These are phyloP conservation scores for Phytophthora constricta DNA, from an alignment of 352 stramenopile species.

Conservation along the genomic window DNA sequence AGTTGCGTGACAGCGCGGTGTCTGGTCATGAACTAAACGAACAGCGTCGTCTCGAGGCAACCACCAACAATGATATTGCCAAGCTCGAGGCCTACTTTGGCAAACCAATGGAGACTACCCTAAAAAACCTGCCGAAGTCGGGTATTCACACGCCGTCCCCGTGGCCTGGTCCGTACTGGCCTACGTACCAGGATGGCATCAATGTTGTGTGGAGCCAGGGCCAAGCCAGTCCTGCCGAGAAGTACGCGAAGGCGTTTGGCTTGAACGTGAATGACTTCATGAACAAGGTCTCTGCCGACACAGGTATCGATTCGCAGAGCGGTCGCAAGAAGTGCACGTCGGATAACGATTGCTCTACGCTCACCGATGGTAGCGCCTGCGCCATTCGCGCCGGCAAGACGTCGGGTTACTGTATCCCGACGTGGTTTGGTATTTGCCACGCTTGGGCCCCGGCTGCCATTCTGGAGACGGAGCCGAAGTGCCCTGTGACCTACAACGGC, in stretches of 20 bases:
- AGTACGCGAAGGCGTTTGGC: conserved; percentile 40
- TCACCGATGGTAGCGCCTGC: conserved; percentile 21
- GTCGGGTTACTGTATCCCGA: conserved; percentile 29
- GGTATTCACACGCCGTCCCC: background rate
- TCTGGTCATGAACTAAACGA: background rate
- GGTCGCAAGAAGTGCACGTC: conserved; percentile 12
- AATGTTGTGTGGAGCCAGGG: conserved; percentile 36
- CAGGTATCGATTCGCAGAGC: conserved; percentile 24
- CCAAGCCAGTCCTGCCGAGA: conserved; percentile 29
- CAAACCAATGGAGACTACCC: background rate
- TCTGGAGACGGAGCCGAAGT: conserved; percentile 27
- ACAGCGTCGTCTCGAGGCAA: background rate
- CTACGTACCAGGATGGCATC: conserved; percentile 55
- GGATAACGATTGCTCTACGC: conserved; percentile 15
- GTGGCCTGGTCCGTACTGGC: conserved; percentile 38
- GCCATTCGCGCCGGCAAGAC: conserved; percentile 18
- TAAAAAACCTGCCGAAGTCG: conserved; percentile 8
- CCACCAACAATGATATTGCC: background rate
- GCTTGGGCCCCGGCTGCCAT: conserved; percentile 32
- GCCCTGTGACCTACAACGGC: conserved; percentile 29
- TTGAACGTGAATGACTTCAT: conserved; percentile 36
- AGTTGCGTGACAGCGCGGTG: background rate
- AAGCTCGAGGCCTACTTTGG: background rate
- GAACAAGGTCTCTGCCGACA: conserved; percentile 25
- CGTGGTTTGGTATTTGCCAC: conserved; percentile 38